phyloP scores from a whole-genome alignment of 2,329 filamentous ascomycete genomes.

The Ophiosphaerella narmari region DNA sequence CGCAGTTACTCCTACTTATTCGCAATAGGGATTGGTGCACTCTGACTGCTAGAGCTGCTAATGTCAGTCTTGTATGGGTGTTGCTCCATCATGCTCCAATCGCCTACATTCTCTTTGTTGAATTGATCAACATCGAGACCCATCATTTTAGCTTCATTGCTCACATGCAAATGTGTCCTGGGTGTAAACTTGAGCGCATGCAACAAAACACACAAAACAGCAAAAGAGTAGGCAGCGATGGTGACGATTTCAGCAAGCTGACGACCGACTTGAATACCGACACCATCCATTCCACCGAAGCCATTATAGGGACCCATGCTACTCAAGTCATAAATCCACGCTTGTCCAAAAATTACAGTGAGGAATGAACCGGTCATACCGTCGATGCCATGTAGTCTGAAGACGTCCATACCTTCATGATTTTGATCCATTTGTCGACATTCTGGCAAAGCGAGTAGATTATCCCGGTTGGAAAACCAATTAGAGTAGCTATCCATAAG shows the following conservation, averaged over 20 bases:
- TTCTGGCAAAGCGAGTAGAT: constrained; percentile 57
- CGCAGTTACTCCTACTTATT: constrained; percentile 12
- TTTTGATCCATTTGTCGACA: constrained; percentile 58
- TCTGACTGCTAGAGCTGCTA: constrained; percentile 31
- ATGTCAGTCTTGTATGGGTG: constrained; percentile 24
- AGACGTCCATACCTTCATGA: constrained; percentile 64
- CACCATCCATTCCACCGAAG: constrained; percentile 59
- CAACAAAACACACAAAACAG: constrained; percentile 57
- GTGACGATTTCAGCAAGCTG: constrained; percentile 62
- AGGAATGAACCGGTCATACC: too few species aligned
- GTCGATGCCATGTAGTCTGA: constrained; percentile 65
- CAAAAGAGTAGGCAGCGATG: constrained; percentile 59
- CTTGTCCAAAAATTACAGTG: too few species aligned
- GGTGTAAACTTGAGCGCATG: constrained; percentile 60
- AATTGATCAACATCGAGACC: constrained; percentile 62
- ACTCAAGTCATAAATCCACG: constrained; percentile 56
- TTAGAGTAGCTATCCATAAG: constrained; percentile 59
- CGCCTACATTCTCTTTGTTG: constrained; percentile 62
- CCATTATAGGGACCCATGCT: constrained; percentile 50
- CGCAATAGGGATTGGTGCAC: constrained; percentile 3
- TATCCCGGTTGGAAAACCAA: constrained; percentile 60
- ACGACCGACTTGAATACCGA: constrained; percentile 60
- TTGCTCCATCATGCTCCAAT: constrained; percentile 50
- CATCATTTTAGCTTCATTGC: constrained; percentile 60
- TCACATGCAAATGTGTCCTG: constrained; percentile 58